phyloP scores from a whole-genome alignment of 192 early-diverging fungal genomes.

The Podila minutissima region DNA sequence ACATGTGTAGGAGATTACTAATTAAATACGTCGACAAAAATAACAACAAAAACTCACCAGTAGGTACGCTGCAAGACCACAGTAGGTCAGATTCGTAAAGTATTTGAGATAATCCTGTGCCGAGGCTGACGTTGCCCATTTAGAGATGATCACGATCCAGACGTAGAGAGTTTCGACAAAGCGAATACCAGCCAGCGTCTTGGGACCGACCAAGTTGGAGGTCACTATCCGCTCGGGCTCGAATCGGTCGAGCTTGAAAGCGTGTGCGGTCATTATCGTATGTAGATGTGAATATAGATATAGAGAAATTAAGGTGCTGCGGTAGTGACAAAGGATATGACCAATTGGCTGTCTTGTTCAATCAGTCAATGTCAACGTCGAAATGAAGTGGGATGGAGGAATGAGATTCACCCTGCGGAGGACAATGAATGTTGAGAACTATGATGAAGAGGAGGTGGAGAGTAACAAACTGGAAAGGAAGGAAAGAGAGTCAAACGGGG shows the following conservation, averaged over 20 bases:
- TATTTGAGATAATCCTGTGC: slow-evolving; percentile 21
- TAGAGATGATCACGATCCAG: slow-evolving; percentile 34
- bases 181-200: slow-evolving; percentile 32
- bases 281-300: not conserved
- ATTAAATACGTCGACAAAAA: slow-evolving; percentile 5
- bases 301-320: too few relatives aligned
- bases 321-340: too few relatives aligned
- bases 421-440: not conserved
- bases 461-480: not conserved
- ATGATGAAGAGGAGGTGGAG: not conserved
- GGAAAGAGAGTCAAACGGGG: not conserved
- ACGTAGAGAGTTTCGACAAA: slow-evolving; percentile 5
- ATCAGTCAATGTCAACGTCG: too few relatives aligned
- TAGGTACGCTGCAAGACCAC: slow-evolving; percentile 41
- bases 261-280: not conserved
- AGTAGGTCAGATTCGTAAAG: slow-evolving; percentile 46
- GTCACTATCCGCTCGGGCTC: slow-evolving; percentile 53
- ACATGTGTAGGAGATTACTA: not conserved
- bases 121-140: slow-evolving; percentile 16
- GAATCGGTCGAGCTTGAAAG: slow-evolving; percentile 28
- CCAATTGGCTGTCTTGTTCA: too few relatives aligned
- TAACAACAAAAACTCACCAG: slow-evolving; percentile 23
- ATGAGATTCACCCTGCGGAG: not conserved
- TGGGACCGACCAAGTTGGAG: slow-evolving; percentile 42
- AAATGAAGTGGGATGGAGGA: not conserved